Conservation (phyloP, 2,329 filamentous ascomycete species). For the Cladosporium cucumerinum region DNA sequence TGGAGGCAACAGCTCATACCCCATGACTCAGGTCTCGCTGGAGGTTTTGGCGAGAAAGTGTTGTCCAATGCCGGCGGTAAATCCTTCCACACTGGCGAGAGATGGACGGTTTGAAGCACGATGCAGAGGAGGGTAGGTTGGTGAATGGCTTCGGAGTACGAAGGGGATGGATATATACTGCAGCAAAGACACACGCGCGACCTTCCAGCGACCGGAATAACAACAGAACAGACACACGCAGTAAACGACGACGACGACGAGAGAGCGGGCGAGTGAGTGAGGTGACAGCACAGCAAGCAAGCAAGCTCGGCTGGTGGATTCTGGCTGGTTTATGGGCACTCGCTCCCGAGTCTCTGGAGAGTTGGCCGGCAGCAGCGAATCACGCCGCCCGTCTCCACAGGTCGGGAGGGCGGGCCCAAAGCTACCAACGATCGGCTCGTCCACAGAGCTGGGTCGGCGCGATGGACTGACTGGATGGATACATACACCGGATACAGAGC, state of each 20-base stretch:
- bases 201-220: slow-evolving; percentile 1
- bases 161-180: not conserved
- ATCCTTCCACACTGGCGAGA: not conserved
- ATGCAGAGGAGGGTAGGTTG: not conserved
- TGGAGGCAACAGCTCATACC: not conserved
- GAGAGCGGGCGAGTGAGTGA: not conserved
- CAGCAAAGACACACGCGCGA: slow-evolving; percentile 4
- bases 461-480: not conserved
- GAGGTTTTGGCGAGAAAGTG: not conserved
- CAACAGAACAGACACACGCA: slow-evolving; percentile 5
- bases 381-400: slow-evolving; percentile 14
- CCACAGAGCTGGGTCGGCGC: slow-evolving; percentile 6
- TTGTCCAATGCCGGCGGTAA: not conserved
- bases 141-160: not conserved
- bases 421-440: slow-evolving; percentile 9
- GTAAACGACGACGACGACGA: not conserved
- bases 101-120: not conserved
- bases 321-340: slow-evolving; percentile 11
- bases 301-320: slow-evolving; percentile 5
- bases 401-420: slow-evolving; percentile 11
- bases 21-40: not conserved
- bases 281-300: slow-evolving; percentile 4
- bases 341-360: slow-evolving; percentile 6
- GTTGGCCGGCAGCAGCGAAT: slow-evolving; percentile 13
- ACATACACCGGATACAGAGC: not conserved